phyloP scores from a whole-genome alignment of 75 land plant species.

The Pinus taeda region DNA sequence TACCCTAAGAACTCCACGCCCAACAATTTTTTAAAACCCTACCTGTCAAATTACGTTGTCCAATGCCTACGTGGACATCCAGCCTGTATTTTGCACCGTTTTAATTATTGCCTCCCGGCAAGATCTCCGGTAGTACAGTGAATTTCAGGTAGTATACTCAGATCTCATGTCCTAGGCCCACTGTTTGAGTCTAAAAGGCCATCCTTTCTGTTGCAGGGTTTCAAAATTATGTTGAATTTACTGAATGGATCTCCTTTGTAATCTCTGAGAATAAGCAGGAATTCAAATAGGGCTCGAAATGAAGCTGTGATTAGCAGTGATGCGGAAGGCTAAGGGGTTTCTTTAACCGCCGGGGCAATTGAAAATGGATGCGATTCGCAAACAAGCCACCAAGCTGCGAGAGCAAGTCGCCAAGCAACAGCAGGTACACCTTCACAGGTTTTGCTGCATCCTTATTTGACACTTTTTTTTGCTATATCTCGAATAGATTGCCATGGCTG shows the following conservation, averaged over 20 bases:
- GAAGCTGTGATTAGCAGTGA: background rate
- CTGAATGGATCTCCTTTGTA: background rate
- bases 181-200: too few species aligned
- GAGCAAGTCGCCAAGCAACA: constrained; percentile 95
- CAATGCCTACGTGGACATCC: too few species aligned
- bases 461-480: background rate
- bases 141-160: too few species aligned
- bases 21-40: too few species aligned
- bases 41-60: too few species aligned
- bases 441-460: background rate
- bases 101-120: too few species aligned
- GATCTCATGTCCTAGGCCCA: too few species aligned
- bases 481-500: background rate
- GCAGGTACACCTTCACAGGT: constrained; percentile 43
- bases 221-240: too few species aligned
- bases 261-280: background rate
- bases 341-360: background rate
- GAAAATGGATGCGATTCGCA: constrained; percentile 81
- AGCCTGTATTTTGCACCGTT: too few species aligned
- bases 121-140: too few species aligned
- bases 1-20: too few species aligned
- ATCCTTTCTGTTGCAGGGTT: too few species aligned
- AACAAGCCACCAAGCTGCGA: constrained; percentile 75
- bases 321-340: background rate
- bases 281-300: background rate